These are phyloP conservation scores for Suhomyces kunorum DNA, from an alignment of 1,139 yeast genomes.

Conservation along the genomic window DNA sequence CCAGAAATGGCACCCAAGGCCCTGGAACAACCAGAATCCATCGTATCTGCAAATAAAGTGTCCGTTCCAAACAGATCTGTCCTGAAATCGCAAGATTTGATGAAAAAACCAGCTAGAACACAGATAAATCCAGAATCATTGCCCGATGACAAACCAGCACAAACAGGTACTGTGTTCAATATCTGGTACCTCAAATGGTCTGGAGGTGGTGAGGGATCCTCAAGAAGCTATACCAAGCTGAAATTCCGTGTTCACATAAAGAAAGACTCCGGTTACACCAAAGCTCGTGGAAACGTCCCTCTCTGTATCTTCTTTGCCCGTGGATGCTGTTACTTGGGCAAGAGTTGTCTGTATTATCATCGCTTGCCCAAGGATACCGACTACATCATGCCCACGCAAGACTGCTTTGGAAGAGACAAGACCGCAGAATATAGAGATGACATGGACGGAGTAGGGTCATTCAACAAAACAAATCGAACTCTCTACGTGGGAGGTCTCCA, in stretches of 20 bases:
- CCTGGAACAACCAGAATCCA: too few relatives aligned
- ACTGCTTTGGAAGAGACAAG: constrained; percentile 92
- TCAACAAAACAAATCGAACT: constrained; percentile 67
- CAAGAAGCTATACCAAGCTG: constrained; percentile 33
- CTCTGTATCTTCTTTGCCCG: constrained; percentile 86
- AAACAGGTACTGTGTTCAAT: constrained; percentile 78
- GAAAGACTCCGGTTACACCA: constrained; percentile 74
- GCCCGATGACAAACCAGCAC: constrained; percentile 68
- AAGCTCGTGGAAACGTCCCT: constrained; percentile 52
- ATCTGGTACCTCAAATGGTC: constrained; percentile 91
- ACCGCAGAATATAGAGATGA: constrained; percentile 84
- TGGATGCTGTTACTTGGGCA: constrained; percentile 83
- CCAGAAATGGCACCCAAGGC: background rate
- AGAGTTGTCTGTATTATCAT: constrained; percentile 74
- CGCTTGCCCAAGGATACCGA: constrained; percentile 63
- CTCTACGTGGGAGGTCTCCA: constrained; percentile 74
- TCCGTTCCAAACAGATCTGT: background rate
- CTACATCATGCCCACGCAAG: constrained; percentile 60
- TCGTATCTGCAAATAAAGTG: too few relatives aligned
- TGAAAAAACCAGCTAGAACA: constrained; percentile 48
- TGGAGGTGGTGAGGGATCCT: constrained; percentile 59
- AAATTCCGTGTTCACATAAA: constrained; percentile 58
- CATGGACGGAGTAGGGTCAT: constrained; percentile 94
- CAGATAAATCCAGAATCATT: constrained; percentile 72
- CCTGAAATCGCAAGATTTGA: background rate